phyloP scores from a whole-genome alignment of 2,329 filamentous ascomycete genomes.

The Hirsutella rhossiliensis region DNA sequence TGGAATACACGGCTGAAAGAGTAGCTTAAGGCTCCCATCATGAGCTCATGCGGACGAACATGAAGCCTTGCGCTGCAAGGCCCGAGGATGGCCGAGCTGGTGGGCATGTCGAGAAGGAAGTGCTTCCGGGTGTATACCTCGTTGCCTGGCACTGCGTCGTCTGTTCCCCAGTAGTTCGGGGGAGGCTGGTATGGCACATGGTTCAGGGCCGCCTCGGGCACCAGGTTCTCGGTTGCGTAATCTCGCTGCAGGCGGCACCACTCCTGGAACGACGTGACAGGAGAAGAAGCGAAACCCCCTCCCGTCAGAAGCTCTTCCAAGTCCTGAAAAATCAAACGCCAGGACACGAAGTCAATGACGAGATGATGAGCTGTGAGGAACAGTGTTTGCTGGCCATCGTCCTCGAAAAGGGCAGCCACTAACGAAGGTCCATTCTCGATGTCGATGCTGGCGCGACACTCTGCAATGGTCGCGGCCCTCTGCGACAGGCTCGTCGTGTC shows the following conservation, averaged over 20 bases:
- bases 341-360: background rate
- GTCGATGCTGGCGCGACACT: background rate
- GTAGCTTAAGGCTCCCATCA: constrained; percentile 14
- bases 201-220: background rate
- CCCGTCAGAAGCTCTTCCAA: background rate
- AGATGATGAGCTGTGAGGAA: background rate
- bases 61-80: constrained; percentile 10
- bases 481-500: background rate
- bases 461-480: background rate
- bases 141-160: too few species aligned
- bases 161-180: too few species aligned
- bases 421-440: background rate
- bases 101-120: background rate
- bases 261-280: background rate
- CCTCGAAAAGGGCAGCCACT: background rate
- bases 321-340: background rate
- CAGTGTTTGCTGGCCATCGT: background rate
- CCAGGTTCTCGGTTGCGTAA: background rate
- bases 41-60: constrained; percentile 19
- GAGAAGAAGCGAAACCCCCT: background rate
- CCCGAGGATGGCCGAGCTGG: constrained; percentile 7
- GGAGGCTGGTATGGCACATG: too few species aligned
- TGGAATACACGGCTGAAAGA: constrained; percentile 16
- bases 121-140: background rate
- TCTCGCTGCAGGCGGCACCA: background rate